Evolutionary conservation across 225 moss, liverwort and hornwort species (phyloP).

Genomic region (Physcomitrium patens): DNA sequence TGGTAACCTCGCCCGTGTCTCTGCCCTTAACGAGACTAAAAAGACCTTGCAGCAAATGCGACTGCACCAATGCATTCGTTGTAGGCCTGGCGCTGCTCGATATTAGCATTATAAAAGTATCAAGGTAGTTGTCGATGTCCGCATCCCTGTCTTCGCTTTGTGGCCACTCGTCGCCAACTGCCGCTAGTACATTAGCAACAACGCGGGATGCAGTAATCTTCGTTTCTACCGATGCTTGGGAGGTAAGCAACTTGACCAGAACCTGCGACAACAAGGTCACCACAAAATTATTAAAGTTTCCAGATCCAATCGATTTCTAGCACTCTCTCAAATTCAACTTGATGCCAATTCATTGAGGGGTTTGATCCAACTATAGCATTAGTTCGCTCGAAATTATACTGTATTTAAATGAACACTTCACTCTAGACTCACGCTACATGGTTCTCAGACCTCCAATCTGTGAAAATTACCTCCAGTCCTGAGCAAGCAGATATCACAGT

Average conservation of each 20-base stretch:
- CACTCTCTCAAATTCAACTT: not conserved
- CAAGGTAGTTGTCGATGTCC: slow-evolving; percentile 52
- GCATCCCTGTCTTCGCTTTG: slow-evolving; percentile 33
- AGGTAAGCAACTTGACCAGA: slow-evolving; percentile 48
- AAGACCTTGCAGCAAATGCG: slow-evolving; percentile 57
- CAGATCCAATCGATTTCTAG: not conserved
- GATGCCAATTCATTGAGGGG: not conserved
- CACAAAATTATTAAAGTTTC: not conserved
- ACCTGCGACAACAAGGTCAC: slow-evolving; percentile 40
- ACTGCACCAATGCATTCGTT: slow-evolving; percentile 45
- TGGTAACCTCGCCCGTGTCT: slow-evolving; percentile 41
- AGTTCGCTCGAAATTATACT: too few relatives aligned
- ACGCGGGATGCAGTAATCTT: slow-evolving; percentile 25
- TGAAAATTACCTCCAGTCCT: slow-evolving; percentile 51
- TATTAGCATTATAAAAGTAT: slow-evolving; percentile 49
- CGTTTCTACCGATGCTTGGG: slow-evolving; percentile 1
- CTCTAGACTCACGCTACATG: not conserved
- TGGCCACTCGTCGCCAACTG: slow-evolving; percentile 37
- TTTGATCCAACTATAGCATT: too few relatives aligned
- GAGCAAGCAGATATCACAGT: slow-evolving; percentile 39
- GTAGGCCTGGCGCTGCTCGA: slow-evolving; percentile 29
- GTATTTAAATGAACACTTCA: too few relatives aligned
- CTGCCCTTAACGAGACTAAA: slow-evolving; percentile 51
- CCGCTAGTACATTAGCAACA: slow-evolving; percentile 28
- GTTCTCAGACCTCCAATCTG: not conserved